Conservation (phyloP, 768 basidiomycete genomes). For the Agrocybe chaxingu region DNA sequence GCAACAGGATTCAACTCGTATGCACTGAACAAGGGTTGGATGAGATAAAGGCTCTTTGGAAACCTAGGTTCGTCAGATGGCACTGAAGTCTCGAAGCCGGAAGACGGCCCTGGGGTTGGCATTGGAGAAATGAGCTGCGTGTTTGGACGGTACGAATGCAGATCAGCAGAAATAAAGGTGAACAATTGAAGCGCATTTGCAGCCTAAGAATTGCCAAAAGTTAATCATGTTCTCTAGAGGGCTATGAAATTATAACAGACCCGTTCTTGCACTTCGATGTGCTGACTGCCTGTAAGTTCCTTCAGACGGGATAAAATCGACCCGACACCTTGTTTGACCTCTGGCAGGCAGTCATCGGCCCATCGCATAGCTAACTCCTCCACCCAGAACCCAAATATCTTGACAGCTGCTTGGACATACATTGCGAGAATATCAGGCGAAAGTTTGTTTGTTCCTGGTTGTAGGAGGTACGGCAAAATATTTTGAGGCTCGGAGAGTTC, state of each 20-base stretch:
- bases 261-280: constrained; percentile 92
- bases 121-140: constrained; percentile 23
- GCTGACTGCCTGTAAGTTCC: constrained; percentile 54
- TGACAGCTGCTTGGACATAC: constrained; percentile 79
- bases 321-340: constrained; percentile 63
- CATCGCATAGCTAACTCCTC: constrained; percentile 73
- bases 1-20: constrained; percentile 90
- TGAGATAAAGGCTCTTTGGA: constrained; percentile 87
- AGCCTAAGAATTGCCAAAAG: constrained; percentile 46
- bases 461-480: constrained; percentile 65
- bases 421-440: constrained; percentile 67
- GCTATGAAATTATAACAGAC: constrained; percentile 41
- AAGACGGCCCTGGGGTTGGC: constrained; percentile 33
- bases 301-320: constrained; percentile 55
- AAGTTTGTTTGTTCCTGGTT: constrained; percentile 53
- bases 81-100: constrained; percentile 34
- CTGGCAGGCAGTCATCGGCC: constrained; percentile 67
- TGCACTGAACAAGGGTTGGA: constrained; percentile 70
- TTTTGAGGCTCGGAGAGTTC: constrained; percentile 79
- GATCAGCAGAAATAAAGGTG: constrained; percentile 72
- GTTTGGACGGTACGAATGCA: constrained; percentile 51
- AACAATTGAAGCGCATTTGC: constrained; percentile 76
- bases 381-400: constrained; percentile 86
- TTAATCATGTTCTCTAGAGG: constrained; percentile 1
- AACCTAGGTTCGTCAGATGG: constrained; percentile 48